phyloP scores from a whole-genome alignment of 2,329 filamentous ascomycete species.

The Aspergillus eucalypticola region DNA sequence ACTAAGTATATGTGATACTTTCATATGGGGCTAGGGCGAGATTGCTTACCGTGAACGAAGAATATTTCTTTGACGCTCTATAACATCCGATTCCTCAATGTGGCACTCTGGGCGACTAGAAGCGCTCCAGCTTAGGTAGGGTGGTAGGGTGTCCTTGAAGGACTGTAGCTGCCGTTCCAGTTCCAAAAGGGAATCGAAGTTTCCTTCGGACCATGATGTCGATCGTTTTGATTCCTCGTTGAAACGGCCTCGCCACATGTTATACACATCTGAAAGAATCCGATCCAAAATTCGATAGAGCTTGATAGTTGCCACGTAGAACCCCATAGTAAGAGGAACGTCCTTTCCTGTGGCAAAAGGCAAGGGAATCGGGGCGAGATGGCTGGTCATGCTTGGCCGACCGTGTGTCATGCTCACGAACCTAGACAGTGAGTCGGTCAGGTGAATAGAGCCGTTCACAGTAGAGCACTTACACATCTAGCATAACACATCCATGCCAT shows the following conservation, averaged over 20 bases:
- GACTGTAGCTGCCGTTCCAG: constrained; percentile 28
- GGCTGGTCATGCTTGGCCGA: constrained; percentile 36
- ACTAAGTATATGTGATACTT: neutral
- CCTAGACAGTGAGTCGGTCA: constrained; percentile 17
- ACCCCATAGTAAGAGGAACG: constrained; percentile 23
- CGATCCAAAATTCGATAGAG: constrained; percentile 34
- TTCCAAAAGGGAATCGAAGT: constrained; percentile 29
- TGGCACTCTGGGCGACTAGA: neutral
- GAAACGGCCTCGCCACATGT: constrained; percentile 28
- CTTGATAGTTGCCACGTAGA: constrained; percentile 30
- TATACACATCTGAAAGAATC: constrained; percentile 39
- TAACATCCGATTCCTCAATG: neutral
- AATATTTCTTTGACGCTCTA: constrained; percentile 31
- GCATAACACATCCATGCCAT: constrained; percentile 45
- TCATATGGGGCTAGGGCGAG: neutral
- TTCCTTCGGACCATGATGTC: neutral
- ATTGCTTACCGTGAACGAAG: constrained; percentile 29
- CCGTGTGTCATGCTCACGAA: constrained; percentile 44
- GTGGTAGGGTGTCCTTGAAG: constrained; percentile 27
- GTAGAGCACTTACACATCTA: constrained; percentile 35
- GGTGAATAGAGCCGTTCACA: too few relatives aligned
- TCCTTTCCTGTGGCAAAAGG: constrained; percentile 19
- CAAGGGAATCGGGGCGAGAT: constrained; percentile 27
- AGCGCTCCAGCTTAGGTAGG: constrained; percentile 27
- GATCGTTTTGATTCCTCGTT: neutral